Evolutionary conservation across 208 protist species (phyloP), one percentile per base, ranked within the genome.

Genomic region (Hexamita inflata): DNA sequence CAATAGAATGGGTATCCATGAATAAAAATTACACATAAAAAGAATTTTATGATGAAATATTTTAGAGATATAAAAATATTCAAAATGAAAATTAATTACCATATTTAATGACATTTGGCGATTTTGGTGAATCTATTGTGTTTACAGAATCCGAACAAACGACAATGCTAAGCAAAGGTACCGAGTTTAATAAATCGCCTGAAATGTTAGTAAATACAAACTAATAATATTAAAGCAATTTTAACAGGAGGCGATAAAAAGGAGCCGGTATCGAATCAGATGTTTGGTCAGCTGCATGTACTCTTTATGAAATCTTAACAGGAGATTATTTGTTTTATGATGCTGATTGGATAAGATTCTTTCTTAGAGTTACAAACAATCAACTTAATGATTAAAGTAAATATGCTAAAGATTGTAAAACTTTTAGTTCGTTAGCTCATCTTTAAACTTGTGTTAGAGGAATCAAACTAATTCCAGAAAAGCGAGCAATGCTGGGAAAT

Each of bases 301-400:
- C 89, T 0, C 80, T 89, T 32, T 89, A 82, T 70, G 87, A 89
- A 53, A 59, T 89, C 0, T 39, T 89, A 19, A 87, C 85, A 0
- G 80, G 81, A 41, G 87, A 89, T n/a, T 88, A 84, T 41, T 41
- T 89, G 0, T 89, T 89, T 61, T 82, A 86, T 13, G 84, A 86
- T 42, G 62, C 84, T 19, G 80, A 86, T 59, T 87, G 76, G 74
- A 81, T 85, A 24, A 64, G 82, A 26, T 87, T 87, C 61, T 87
- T 79, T 32, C 80, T 83, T 53, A 60, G 83, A 41, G 78, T 86
- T 0, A 86, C 82, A n/a, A 70, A 61, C 15, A 9, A 58, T 9
- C n/a, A n/a, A n/a, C n/a, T n/a, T n/a, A n/a, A n/a, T n/a, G n/a
- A n/a, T n/a, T n/a, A n/a, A n/a, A n/a, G 4, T 29, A 11, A 70